Percentiles rank a stretch among this genome's conserved stretches.
Conservation (phyloP, 495 filamentous ascomycete species). For the Penicillium arizonense region DNA sequence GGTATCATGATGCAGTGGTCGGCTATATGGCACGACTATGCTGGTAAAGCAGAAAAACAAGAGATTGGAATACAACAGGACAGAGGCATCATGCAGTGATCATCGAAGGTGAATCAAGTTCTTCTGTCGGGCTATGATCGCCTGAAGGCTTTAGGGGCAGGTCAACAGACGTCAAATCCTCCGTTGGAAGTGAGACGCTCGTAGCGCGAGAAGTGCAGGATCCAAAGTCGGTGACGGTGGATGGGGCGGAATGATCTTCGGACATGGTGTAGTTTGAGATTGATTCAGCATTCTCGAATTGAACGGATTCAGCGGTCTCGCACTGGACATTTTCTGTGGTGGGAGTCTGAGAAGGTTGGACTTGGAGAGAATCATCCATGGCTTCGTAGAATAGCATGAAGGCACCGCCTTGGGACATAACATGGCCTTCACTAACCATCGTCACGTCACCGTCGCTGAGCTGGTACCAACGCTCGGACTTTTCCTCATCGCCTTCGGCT, state of each 20-base stretch:
- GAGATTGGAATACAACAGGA: conserved; percentile 2
- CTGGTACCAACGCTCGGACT: conserved; percentile 67
- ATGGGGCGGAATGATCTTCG: conserved; percentile 31
- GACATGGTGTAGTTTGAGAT: conserved; percentile 22
- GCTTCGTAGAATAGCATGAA: conserved; percentile 97
- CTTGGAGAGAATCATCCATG: conserved; percentile 13
- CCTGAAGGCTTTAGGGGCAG: conserved; percentile 1
- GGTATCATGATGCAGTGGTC: conserved; percentile 25
- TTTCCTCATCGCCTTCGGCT: conserved; percentile 38
- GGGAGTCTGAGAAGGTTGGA: not conserved
- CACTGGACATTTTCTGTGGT: not conserved
- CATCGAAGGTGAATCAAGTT: conserved; percentile 2
- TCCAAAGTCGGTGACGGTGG: conserved; percentile 28
- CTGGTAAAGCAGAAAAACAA: not conserved
- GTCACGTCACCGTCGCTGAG: conserved; percentile 83
- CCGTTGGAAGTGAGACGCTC: conserved; percentile 23
- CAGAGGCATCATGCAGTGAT: conserved; percentile 8
- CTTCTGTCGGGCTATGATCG: not conserved
- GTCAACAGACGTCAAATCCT: conserved; percentile 2
- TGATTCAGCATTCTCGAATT: conserved; percentile 19
- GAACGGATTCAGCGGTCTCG: conserved; percentile 2
- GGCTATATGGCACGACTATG: conserved; percentile 2
- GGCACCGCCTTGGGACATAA: conserved; percentile 75
- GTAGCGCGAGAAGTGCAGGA: conserved; percentile 35
- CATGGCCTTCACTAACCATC: conserved; percentile 67